Base-by-base conservation (phyloP, 2,329 filamentous ascomycete species). In the Spiromastix sp. region DNA sequence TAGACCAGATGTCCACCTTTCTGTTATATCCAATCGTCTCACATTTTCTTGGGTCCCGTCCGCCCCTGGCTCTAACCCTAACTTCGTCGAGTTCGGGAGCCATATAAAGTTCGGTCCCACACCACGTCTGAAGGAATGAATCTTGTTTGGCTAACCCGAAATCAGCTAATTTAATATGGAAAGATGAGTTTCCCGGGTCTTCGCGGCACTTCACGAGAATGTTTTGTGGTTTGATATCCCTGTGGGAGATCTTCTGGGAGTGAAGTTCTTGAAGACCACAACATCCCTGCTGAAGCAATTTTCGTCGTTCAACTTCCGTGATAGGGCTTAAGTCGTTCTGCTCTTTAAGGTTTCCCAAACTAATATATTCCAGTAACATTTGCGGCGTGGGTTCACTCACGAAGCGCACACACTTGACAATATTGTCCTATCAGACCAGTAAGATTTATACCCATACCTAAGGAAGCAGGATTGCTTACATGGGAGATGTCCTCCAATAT, bases 151-250 rank as follows among this genome's bases (percentile, higher is more conserved):
- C 20, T 21, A 39, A 32, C 5, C 46, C 44, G 35, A 48, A 47
- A 35, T 47, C 46, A n/a, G 33, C 30, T 6, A 48, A 31, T 24
- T 41, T 37, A 12, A 43, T 32, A n/a, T 36, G 15, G 16, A 41
- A 37, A 13, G 11, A 10, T n/a, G n/a, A n/a, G n/a, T n/a, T n/a
- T n/a, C n/a, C n/a, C n/a, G n/a, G n/a, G 12, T 16, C 5, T 4
- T 4, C 19, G 16, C 37, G 21, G 9, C 22, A 13, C 15, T 42
- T 20, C 8, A 48, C 36, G 6, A 47, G 41, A 19, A 47, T 45
- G 31, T 48, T 48, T 28, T 35, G 30, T 8, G 45, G 45, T 22
- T 48, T 47, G 17, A 48, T 40, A 27, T 48, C 46, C 24, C 44
- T 38, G 28, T 48, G 46, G 6, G 42, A 29, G n/a, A 46, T 29